Percentiles rank a stretch among this genome's conserved stretches.
Conservation (phyloP, 306 rosid species). For the Quercus cerris region DNA sequence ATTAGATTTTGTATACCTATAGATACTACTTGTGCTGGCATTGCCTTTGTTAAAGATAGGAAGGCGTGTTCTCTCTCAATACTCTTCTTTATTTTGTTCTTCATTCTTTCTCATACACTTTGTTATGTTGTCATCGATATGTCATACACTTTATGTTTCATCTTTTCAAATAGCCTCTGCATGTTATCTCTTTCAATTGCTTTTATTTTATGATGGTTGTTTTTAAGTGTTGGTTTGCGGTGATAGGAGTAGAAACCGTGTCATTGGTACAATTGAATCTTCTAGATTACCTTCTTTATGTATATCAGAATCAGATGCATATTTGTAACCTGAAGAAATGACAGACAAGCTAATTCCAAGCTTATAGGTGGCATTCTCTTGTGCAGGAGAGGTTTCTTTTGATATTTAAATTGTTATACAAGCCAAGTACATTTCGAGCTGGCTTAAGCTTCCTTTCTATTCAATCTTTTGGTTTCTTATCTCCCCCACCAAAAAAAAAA, state of each 20-base stretch:
- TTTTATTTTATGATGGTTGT: slow-evolving; percentile 19
- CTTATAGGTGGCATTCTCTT: background rate
- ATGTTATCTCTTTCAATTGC: background rate
- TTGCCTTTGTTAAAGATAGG: background rate
- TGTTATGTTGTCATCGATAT: too few species aligned
- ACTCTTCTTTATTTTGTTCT: too few species aligned
- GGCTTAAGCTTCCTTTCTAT: background rate
- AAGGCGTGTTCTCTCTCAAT: too few species aligned
- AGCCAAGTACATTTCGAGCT: background rate
- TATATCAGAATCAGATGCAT: background rate
- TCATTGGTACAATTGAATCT: background rate
- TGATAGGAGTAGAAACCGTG: too few species aligned
- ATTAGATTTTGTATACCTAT: slow-evolving; percentile 19
- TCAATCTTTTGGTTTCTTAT: background rate
- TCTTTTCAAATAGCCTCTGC: too few species aligned
- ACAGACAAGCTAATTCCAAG: background rate
- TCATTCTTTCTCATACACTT: too few species aligned
- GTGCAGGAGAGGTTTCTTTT: background rate
- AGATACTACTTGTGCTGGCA: background rate
- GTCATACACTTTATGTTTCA: too few species aligned
- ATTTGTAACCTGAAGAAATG: background rate
- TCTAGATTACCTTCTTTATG: background rate
- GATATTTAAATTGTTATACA: too few species aligned
- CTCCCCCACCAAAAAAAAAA: too few species aligned
- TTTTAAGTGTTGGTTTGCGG: slow-evolving; percentile 11